phyloP scores from a whole-genome alignment of 2,329 filamentous ascomycete species.

The Curvularia verruculosa region DNA sequence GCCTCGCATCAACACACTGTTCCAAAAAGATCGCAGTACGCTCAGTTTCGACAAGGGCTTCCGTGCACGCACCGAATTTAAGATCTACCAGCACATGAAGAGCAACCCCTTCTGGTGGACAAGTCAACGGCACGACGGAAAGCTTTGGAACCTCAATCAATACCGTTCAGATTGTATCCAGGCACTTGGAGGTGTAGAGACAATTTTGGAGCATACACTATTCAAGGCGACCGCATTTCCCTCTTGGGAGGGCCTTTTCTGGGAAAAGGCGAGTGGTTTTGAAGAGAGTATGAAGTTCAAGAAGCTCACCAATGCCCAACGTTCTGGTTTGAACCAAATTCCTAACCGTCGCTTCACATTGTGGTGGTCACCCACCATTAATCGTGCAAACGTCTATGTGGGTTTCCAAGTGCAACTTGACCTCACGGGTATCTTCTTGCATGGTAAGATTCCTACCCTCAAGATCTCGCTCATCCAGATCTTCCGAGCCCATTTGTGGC shows the following conservation, averaged over 20 bases:
- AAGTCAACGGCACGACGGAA: conserved; percentile 94
- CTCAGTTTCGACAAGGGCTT: conserved; percentile 99
- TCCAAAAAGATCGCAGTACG: conserved; percentile 97
- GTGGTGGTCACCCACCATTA: conserved; percentile 94
- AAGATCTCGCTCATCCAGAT: conserved; percentile 99
- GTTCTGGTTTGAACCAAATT: conserved; percentile 96
- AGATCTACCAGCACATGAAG: conserved; percentile 98
- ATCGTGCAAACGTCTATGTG: conserved; percentile 95
- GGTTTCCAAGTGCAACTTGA: conserved; percentile 99
- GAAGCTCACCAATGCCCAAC: conserved; percentile 95
- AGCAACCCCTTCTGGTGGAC: conserved; percentile 99
- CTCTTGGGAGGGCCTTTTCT: conserved; percentile 95
- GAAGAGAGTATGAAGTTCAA: conserved; percentile 89
- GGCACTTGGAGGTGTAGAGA: conserved; percentile 93
- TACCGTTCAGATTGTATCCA: conserved; percentile 98
- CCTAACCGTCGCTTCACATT: conserved; percentile 97
- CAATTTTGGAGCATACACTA: conserved; percentile 92
- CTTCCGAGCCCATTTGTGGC: conserved; percentile 99
- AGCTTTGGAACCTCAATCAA: conserved; percentile 94
- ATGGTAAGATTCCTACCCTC: conserved; percentile 96
- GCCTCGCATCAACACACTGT: conserved; percentile 96
- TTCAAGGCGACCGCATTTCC: conserved; percentile 98
- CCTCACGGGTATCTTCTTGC: conserved; percentile 96
- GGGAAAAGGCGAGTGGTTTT: conserved; percentile 67
- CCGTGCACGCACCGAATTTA: conserved; percentile 93